phyloP scores from a whole-genome alignment of 257 asterid genomes.

The Primulina eburnea region DNA sequence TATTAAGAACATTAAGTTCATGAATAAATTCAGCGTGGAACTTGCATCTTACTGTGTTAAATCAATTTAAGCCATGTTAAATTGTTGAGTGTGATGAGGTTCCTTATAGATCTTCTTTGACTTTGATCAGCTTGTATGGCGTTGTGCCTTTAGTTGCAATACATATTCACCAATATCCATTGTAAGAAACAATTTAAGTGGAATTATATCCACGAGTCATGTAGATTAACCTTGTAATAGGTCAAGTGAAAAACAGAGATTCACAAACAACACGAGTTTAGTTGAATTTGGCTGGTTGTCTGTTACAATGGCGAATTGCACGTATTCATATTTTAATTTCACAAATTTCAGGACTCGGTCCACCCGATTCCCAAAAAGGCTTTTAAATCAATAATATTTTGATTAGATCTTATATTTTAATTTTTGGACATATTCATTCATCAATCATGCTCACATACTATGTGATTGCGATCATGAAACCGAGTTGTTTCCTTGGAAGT shows the following conservation, averaged over 20 bases:
- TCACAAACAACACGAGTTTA: neutral
- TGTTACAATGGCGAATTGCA: neutral
- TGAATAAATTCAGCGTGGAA: conserved; percentile 11
- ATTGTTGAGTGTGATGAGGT: conserved; percentile 11
- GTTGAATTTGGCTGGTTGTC: conserved; percentile 1
- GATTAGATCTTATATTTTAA: too few species aligned
- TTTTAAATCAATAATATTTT: too few species aligned
- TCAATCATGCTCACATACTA: neutral
- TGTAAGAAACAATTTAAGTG: neutral
- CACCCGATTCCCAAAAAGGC: conserved; percentile 6
- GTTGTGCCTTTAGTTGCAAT: conserved; percentile 14
- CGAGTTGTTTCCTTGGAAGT: neutral
- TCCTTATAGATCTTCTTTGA: conserved; percentile 9
- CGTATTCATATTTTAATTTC: neutral
- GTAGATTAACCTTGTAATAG: conserved; percentile 2
- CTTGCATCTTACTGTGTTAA: conserved; percentile 11
- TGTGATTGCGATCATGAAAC: conserved; percentile 3
- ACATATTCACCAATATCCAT: conserved; percentile 10
- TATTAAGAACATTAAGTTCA: neutral
- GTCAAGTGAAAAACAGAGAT: conserved; percentile 10
- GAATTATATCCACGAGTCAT: neutral
- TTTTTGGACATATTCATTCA: neutral
- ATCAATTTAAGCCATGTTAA: neutral
- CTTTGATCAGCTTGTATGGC: neutral
- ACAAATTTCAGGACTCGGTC: neutral